Percentiles rank a stretch among this genome's conserved stretches.
Evolutionary conservation across 2,329 filamentous ascomycete species (phyloP).

Genomic region (Lecanicillium sp.): DNA sequence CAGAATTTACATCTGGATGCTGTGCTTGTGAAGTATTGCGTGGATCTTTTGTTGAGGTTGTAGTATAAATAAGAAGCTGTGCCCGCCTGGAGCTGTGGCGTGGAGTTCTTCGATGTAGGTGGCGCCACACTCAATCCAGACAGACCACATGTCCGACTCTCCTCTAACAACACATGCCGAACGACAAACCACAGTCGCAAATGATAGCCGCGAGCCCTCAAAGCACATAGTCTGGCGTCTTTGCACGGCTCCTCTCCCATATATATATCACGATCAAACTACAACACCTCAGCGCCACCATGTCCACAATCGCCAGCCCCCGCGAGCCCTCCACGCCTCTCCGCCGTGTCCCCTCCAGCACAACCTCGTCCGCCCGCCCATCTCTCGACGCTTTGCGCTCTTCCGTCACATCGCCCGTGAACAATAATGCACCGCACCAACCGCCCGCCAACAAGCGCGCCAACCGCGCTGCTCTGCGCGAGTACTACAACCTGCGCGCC

Average conservation of each 20-base stretch:
- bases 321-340: conserved; percentile 50
- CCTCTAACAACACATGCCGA: too few species aligned
- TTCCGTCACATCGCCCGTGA: conserved; percentile 43
- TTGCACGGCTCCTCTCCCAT: too few species aligned
- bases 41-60: not conserved
- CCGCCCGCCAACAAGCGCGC: conserved; percentile 37
- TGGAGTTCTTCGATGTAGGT: not conserved
- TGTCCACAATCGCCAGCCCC: conserved; percentile 59
- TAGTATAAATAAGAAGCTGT: too few species aligned
- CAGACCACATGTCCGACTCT: too few species aligned
- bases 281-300: conserved; percentile 19
- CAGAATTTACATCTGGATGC: not conserved
- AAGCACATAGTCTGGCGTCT: too few species aligned
- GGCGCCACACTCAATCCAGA: too few species aligned
- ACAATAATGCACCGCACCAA: conserved; percentile 11
- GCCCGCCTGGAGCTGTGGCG: too few species aligned
- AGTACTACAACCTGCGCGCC: conserved; percentile 78
- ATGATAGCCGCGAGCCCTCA: too few species aligned
- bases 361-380: conserved; percentile 66
- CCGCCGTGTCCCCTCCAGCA: conserved; percentile 47
- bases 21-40: not conserved
- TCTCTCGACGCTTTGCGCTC: conserved; percentile 62
- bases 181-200: too few species aligned
- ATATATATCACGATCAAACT: too few species aligned
- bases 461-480: conserved; percentile 80